phyloP scores from a whole-genome alignment of 2,329 filamentous ascomycete species.

The Helminthosporium solani region DNA sequence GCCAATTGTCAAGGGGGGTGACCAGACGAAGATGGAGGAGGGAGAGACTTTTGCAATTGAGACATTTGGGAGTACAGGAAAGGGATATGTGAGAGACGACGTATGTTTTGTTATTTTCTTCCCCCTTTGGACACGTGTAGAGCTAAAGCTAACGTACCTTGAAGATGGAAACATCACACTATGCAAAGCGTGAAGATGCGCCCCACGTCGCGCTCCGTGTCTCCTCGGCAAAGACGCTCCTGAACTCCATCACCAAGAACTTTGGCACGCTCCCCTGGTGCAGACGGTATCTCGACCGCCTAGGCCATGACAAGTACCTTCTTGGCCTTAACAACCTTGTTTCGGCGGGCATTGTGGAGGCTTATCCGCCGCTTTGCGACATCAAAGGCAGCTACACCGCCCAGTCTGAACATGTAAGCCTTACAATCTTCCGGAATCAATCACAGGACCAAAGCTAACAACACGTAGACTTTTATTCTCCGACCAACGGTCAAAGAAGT shows the following conservation, averaged over 20 bases:
- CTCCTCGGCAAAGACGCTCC: slow-evolving; percentile 78
- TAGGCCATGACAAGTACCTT: slow-evolving; percentile 94
- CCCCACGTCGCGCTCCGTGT: slow-evolving; percentile 74
- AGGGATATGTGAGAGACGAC: slow-evolving; percentile 83
- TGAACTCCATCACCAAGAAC: slow-evolving; percentile 92
- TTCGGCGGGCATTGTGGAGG: slow-evolving; percentile 78
- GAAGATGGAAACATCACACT: slow-evolving; percentile 80
- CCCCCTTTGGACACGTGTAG: not conserved
- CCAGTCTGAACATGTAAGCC: slow-evolving; percentile 87
- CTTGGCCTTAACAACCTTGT: slow-evolving; percentile 88
- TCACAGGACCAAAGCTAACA: slow-evolving; percentile 10
- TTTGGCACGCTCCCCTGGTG: slow-evolving; percentile 93
- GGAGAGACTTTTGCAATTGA: slow-evolving; percentile 94
- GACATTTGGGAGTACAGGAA: slow-evolving; percentile 92
- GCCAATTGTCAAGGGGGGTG: slow-evolving; percentile 84
- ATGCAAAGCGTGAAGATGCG: slow-evolving; percentile 72
- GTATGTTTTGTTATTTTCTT: slow-evolving; percentile 45
- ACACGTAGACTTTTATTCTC: slow-evolving; percentile 38
- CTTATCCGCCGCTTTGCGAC: slow-evolving; percentile 86
- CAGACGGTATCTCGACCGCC: slow-evolving; percentile 82
- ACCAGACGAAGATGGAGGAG: slow-evolving; percentile 96
- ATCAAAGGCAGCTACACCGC: slow-evolving; percentile 94
- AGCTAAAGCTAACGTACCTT: slow-evolving; percentile 8
- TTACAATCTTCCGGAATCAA: not conserved
- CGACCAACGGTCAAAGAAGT: slow-evolving; percentile 71